phyloP scores from a whole-genome alignment of 306 rosid species.

The Begonia peltatifolia region DNA sequence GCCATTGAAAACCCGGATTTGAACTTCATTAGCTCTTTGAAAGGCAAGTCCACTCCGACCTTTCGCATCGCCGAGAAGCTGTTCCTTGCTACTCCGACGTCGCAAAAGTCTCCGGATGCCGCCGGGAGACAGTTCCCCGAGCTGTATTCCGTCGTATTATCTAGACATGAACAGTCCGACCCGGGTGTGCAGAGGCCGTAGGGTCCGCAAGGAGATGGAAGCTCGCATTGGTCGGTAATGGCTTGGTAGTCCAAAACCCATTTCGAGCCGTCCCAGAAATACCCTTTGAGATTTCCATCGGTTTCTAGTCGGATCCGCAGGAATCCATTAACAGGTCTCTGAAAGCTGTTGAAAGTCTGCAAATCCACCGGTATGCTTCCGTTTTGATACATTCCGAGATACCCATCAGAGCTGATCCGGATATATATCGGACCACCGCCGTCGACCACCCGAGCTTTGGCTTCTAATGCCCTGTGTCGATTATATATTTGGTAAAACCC shows the following conservation, averaged over 20 bases:
- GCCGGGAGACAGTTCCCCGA: constrained; percentile 24
- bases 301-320: constrained; percentile 36
- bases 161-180: constrained; percentile 54
- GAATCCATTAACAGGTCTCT: constrained; percentile 24
- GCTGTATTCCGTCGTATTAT: constrained; percentile 31
- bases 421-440: constrained; percentile 52
- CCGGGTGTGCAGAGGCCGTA: constrained; percentile 64
- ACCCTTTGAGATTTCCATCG: constrained; percentile 67
- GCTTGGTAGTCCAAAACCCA: constrained; percentile 54
- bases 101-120: constrained; percentile 33
- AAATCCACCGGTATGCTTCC: constrained; percentile 44
- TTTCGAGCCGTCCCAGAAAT: constrained; percentile 46
- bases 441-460: constrained; percentile 24
- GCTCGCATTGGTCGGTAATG: constrained; percentile 41
- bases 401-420: constrained; percentile 49
- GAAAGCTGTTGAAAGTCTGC: constrained; percentile 44
- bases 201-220: constrained; percentile 66
- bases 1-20: constrained; percentile 32
- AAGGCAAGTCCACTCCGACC: constrained; percentile 49
- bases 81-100: constrained; percentile 10
- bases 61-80: constrained; percentile 32
- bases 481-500: constrained; percentile 31
- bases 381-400: constrained; percentile 67
- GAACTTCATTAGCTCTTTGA: constrained; percentile 30
- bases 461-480: constrained; percentile 42